phyloP scores from a whole-genome alignment of 2,329 filamentous ascomycete genomes.

The Penicillium glabrum region DNA sequence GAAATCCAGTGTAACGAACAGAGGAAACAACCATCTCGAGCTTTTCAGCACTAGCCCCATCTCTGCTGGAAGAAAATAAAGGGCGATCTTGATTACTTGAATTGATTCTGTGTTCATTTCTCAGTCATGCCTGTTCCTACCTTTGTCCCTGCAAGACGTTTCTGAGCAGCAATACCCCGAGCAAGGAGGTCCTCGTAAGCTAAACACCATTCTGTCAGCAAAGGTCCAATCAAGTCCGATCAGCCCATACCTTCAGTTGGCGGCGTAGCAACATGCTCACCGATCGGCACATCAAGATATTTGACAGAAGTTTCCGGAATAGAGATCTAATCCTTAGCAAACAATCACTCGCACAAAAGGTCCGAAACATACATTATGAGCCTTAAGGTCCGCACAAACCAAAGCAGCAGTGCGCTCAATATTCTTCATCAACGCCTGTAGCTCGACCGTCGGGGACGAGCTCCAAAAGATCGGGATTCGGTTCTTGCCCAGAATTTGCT shows the following conservation, averaged over 20 bases:
- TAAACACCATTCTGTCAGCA: background rate
- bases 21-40: too few relatives aligned
- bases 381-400: conserved; percentile 9
- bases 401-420: conserved; percentile 6
- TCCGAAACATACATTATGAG: background rate
- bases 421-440: background rate
- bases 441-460: background rate
- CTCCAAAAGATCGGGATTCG: conserved; percentile 6
- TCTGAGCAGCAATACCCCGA: background rate
- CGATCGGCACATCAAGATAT: conserved; percentile 2
- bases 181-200: background rate
- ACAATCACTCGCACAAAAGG: background rate
- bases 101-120: background rate
- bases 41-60: background rate
- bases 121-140: background rate
- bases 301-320: conserved; percentile 2
- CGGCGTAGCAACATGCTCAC: background rate
- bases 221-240: background rate
- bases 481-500: conserved; percentile 5
- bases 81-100: too few relatives aligned
- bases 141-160: background rate
- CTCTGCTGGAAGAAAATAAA: background rate
- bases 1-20: background rate
- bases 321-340: background rate
- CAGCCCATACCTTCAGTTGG: background rate